A percentile compares a stretch with the other conserved stretches of the same genome.
These are phyloP conservation scores for Monilinia fructicola DNA, from an alignment of 2,329 filamentous ascomycete species.

Conservation along the genomic window DNA sequence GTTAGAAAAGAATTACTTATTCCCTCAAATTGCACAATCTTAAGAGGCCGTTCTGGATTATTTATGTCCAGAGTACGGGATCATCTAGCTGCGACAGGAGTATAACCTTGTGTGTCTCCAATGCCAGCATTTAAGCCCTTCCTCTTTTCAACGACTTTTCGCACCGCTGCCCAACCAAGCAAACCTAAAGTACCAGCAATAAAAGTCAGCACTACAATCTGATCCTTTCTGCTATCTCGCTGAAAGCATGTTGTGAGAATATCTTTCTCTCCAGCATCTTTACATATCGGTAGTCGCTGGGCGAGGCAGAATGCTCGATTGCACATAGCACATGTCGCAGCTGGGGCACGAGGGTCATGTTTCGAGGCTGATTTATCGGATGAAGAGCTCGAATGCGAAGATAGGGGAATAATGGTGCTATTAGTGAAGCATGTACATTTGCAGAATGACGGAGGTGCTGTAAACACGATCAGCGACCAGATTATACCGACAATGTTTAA, in stretches of 20 bases:
- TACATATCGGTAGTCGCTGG: conserved; percentile 61
- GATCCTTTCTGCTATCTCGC: conserved; percentile 65
- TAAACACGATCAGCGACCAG: conserved; percentile 29
- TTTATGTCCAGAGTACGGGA: neutral
- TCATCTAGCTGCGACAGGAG: conserved; percentile 31
- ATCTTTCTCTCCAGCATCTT: conserved; percentile 60
- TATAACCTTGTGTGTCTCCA: conserved; percentile 34
- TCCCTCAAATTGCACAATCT: neutral
- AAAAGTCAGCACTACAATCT: conserved; percentile 65
- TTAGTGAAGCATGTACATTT: conserved; percentile 71
- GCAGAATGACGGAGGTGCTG: conserved; percentile 64
- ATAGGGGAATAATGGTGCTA: conserved; percentile 64
- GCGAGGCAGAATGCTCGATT: conserved; percentile 64
- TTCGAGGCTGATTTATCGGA: conserved; percentile 28
- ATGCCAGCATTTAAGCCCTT: conserved; percentile 35
- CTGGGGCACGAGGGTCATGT: conserved; percentile 40
- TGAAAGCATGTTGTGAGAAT: conserved; percentile 65
- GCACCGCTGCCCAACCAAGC: conserved; percentile 59
- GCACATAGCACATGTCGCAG: conserved; percentile 58
- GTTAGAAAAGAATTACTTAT: neutral
- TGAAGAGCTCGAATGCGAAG: conserved; percentile 35
- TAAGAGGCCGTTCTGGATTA: neutral
- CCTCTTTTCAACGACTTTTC: conserved; percentile 49
- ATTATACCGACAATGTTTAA: neutral
- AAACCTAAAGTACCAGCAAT: conserved; percentile 58